A percentile compares a stretch with the other conserved stretches of the same genome.
Conservation (phyloP, 345 rosid genomes). For the Eucalyptus camaldulensis region DNA sequence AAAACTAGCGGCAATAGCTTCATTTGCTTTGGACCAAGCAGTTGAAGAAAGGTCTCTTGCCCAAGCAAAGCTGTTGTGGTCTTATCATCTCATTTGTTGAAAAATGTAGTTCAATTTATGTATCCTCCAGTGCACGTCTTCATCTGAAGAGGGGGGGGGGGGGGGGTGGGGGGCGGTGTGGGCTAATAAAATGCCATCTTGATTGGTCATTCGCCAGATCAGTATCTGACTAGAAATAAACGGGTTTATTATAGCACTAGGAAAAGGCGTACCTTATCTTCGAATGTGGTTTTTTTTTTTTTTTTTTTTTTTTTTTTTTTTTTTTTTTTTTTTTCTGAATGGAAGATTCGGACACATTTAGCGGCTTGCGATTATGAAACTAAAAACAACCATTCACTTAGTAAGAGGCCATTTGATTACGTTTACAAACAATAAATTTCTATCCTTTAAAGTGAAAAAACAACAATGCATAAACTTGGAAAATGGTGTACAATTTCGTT, state of each 20-base stretch:
- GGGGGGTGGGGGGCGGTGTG: too few species aligned
- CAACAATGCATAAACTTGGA: neutral
- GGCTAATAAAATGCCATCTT: neutral
- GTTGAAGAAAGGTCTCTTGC: neutral
- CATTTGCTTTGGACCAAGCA: neutral
- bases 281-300: neutral
- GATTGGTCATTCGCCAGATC: neutral
- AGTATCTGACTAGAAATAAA: neutral
- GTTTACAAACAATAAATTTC: neutral
- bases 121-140: neutral
- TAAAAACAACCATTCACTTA: neutral
- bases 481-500: neutral
- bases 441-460: neutral
- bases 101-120: neutral
- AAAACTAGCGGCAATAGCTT: neutral
- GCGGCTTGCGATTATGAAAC: neutral
- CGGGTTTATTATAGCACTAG: neutral
- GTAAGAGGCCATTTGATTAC: neutral
- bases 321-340: neutral
- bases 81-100: neutral
- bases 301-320: neutral
- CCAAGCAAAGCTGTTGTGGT: neutral
- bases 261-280: neutral
- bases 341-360: neutral
- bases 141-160: neutral